Evolutionary conservation across 768 basidiomycete genomes (phyloP).

Genomic region (Baorangia bicolor): DNA sequence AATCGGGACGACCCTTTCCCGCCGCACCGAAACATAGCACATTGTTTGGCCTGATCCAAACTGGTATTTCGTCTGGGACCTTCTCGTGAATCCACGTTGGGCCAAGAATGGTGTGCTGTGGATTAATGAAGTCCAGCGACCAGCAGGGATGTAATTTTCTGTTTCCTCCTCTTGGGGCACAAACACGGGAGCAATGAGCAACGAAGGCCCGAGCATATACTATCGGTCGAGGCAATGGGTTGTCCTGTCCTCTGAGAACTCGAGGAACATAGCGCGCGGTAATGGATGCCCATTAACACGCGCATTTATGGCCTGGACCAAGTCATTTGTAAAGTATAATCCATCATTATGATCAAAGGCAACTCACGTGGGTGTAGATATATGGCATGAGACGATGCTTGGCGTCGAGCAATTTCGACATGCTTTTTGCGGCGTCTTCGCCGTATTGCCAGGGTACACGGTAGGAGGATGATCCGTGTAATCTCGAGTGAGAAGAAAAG

Average conservation of each 20-base stretch:
- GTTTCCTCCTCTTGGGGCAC: slow-evolving; percentile 51
- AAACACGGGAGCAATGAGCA: slow-evolving; percentile 64
- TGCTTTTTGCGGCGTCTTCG: slow-evolving; percentile 62
- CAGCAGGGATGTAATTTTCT: slow-evolving; percentile 61
- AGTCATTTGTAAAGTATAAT: not conserved
- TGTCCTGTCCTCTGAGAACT: slow-evolving; percentile 58
- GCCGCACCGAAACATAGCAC: slow-evolving; percentile 38
- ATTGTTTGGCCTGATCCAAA: slow-evolving; percentile 61
- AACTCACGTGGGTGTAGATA: slow-evolving; percentile 52
- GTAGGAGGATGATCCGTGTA: slow-evolving; percentile 73
- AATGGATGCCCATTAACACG: slow-evolving; percentile 53
- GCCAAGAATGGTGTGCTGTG: slow-evolving; percentile 51
- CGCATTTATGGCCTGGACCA: slow-evolving; percentile 50
- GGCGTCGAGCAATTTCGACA: slow-evolving; percentile 58
- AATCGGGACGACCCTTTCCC: slow-evolving; percentile 52
- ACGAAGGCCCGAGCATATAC: slow-evolving; percentile 56
- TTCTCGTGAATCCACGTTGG: slow-evolving; percentile 62
- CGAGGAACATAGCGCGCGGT: slow-evolving; percentile 65
- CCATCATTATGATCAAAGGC: not conserved
- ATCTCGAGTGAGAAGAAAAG: slow-evolving; percentile 72
- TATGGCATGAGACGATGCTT: slow-evolving; percentile 79
- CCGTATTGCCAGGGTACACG: slow-evolving; percentile 79
- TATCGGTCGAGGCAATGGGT: slow-evolving; percentile 61
- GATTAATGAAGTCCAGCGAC: slow-evolving; percentile 61
- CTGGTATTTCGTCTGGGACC: slow-evolving; percentile 64